Percentiles rank a stretch among this genome's conserved stretches.
Evolutionary conservation across 2,329 filamentous ascomycete genomes (phyloP).

Genomic region (Clarireedia hainanense): DNA sequence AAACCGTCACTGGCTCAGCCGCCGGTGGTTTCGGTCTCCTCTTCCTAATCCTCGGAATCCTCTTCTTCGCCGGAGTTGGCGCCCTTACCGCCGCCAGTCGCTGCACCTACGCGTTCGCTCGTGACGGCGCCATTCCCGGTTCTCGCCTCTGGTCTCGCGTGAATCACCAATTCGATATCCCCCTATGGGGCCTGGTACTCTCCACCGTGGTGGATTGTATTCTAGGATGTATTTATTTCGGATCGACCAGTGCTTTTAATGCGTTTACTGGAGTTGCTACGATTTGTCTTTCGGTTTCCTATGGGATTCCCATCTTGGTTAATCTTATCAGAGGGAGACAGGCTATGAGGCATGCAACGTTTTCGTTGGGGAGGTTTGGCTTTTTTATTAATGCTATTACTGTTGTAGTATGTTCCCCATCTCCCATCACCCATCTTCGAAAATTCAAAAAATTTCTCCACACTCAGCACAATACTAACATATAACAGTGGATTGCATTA

Average conservation of each 20-base stretch:
- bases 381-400: constrained; percentile 60
- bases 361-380: constrained; percentile 62
- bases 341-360: constrained; percentile 57
- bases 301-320: constrained; percentile 68
- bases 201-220: constrained; percentile 63
- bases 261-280: constrained; percentile 74
- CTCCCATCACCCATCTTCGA: background rate
- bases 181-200: constrained; percentile 60
- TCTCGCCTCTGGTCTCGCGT: constrained; percentile 59
- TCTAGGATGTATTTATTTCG: constrained; percentile 72
- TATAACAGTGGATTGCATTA: constrained; percentile 53
- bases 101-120: constrained; percentile 69
- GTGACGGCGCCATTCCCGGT: constrained; percentile 67
- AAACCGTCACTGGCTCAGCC: constrained; percentile 50
- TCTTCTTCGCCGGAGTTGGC: constrained; percentile 69
- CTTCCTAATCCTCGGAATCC: constrained; percentile 68
- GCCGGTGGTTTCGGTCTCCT: constrained; percentile 68
- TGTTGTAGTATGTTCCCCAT: constrained; percentile 33
- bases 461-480: background rate
- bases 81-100: constrained; percentile 66
- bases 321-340: constrained; percentile 59
- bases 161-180: constrained; percentile 58
- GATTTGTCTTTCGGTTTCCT: constrained; percentile 68
- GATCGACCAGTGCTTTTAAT: constrained; percentile 68
- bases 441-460: background rate